These are phyloP conservation scores for Hypoxylon sp. DNA, from an alignment of 2,329 filamentous ascomycete species.

Conservation along the genomic window DNA sequence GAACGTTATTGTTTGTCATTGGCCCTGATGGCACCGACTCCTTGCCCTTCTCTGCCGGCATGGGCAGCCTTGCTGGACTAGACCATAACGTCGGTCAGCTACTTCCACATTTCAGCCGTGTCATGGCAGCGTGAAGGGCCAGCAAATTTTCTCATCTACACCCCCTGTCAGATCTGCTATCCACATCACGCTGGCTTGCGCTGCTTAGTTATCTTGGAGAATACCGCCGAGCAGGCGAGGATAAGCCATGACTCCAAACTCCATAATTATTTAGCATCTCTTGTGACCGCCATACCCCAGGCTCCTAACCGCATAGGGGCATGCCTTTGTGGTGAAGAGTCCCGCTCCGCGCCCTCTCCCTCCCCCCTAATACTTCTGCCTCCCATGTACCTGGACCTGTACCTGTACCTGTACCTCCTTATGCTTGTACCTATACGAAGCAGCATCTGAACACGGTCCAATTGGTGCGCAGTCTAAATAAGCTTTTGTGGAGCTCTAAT, in stretches of 20 bases:
- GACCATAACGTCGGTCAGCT: constrained; percentile 28
- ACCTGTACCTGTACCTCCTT: constrained; percentile 5
- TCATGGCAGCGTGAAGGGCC: constrained; percentile 22
- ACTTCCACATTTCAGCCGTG: constrained; percentile 23
- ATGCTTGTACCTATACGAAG: constrained; percentile 3
- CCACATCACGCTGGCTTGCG: constrained; percentile 12
- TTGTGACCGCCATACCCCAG: constrained; percentile 12
- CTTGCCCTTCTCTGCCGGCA: background rate
- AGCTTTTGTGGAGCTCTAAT: constrained; percentile 49
- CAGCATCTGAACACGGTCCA: constrained; percentile 14
- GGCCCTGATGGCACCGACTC: background rate
- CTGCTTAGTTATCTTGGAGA: constrained; percentile 22
- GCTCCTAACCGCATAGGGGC: background rate
- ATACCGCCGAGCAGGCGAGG: constrained; percentile 24
- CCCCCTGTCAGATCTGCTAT: constrained; percentile 20
- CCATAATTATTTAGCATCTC: constrained; percentile 22
- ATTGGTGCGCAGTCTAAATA: constrained; percentile 47
- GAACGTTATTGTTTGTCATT: background rate
- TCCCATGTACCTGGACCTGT: constrained; percentile 5
- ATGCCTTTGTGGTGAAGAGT: background rate
- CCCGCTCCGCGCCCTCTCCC: background rate
- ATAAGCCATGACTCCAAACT: constrained; percentile 23
- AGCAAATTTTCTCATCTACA: constrained; percentile 8
- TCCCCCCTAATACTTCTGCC: background rate
- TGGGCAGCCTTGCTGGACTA: constrained; percentile 11